Percentiles rank a stretch among this genome's conserved stretches.
phyloP scores from a whole-genome alignment of 352 stramenopile genomes.

The Pythium dissimile region DNA sequence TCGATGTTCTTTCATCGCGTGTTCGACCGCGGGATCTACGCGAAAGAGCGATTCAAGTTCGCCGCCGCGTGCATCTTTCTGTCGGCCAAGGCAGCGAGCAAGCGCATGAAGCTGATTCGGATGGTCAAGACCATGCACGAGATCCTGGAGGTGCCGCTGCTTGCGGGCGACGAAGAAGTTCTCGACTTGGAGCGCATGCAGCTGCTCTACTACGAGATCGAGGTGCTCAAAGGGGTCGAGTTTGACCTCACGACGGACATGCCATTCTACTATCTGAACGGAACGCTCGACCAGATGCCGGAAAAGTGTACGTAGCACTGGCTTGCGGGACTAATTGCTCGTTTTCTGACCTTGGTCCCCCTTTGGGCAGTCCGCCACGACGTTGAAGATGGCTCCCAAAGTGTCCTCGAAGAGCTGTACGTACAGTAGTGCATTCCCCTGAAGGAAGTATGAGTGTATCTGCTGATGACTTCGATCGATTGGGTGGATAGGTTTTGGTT shows the following conservation, averaged over 20 bases:
- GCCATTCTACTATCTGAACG: conserved; percentile 68
- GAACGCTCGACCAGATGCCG: conserved; percentile 61
- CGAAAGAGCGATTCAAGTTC: conserved; percentile 76
- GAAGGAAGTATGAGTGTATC: neutral
- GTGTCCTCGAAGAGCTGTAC: conserved; percentile 65
- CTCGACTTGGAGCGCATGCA: conserved; percentile 84
- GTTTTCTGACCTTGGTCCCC: neutral
- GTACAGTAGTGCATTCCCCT: too few species aligned
- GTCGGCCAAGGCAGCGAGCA: conserved; percentile 76
- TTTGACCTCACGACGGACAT: conserved; percentile 80
- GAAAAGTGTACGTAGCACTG: conserved; percentile 52
- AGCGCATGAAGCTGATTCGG: conserved; percentile 84
- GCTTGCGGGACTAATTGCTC: neutral
- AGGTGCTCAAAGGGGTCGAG: conserved; percentile 78
- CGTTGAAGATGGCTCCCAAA: conserved; percentile 47
- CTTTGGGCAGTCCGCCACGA: conserved; percentile 43
- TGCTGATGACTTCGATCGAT: neutral
- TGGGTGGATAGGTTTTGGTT: conserved; percentile 53
- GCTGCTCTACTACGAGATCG: conserved; percentile 82
- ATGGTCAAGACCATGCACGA: conserved; percentile 87
- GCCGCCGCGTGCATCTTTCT: conserved; percentile 80
- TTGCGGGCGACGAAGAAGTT: conserved; percentile 77
- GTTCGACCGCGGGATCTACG: conserved; percentile 80
- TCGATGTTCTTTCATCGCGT: conserved; percentile 79
- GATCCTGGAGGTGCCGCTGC: conserved; percentile 66